These are phyloP conservation scores for Paraphoma chrysanthemicola DNA, from an alignment of 2,329 filamentous ascomycete genomes.

Conservation along the genomic window DNA sequence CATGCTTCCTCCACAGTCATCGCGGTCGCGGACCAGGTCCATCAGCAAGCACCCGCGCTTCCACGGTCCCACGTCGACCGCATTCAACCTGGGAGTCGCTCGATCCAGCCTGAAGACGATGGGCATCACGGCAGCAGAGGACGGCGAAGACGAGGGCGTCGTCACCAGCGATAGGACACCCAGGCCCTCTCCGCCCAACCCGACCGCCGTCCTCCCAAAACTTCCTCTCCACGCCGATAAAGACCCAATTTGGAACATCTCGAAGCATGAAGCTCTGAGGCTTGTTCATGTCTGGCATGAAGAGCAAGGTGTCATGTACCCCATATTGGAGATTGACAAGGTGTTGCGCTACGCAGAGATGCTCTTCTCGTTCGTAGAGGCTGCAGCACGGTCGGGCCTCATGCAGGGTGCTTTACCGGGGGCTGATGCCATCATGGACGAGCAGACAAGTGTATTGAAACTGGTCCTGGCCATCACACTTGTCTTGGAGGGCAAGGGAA, in stretches of 20 bases:
- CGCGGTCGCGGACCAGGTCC: constrained; percentile 49
- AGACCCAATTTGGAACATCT: constrained; percentile 82
- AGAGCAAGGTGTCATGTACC: constrained; percentile 92
- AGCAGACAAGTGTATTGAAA: constrained; percentile 76
- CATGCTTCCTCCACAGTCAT: constrained; percentile 37
- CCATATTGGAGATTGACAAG: constrained; percentile 76
- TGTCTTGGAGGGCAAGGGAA: constrained; percentile 78
- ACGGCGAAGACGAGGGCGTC: constrained; percentile 66
- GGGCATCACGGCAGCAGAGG: constrained; percentile 75
- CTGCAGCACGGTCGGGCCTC: constrained; percentile 65
- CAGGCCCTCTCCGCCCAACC: constrained; percentile 50
- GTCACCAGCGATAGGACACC: constrained; percentile 62
- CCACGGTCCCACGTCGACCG: constrained; percentile 83
- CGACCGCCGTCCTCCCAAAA: constrained; percentile 18
- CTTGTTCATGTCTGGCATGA: constrained; percentile 84
- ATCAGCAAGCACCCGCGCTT: constrained; percentile 67
- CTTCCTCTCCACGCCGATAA: constrained; percentile 55
- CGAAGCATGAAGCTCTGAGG: constrained; percentile 79
- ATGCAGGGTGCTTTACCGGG: constrained; percentile 62
- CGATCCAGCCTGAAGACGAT: constrained; percentile 87
- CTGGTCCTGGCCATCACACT: constrained; percentile 81
- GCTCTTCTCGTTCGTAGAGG: constrained; percentile 76
- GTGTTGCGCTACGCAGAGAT: constrained; percentile 73
- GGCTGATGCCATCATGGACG: constrained; percentile 66
- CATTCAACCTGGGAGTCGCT: constrained; percentile 85